Conservation (phyloP, 108 stramenopile genomes). For the Schizochytrium sp. region DNA sequence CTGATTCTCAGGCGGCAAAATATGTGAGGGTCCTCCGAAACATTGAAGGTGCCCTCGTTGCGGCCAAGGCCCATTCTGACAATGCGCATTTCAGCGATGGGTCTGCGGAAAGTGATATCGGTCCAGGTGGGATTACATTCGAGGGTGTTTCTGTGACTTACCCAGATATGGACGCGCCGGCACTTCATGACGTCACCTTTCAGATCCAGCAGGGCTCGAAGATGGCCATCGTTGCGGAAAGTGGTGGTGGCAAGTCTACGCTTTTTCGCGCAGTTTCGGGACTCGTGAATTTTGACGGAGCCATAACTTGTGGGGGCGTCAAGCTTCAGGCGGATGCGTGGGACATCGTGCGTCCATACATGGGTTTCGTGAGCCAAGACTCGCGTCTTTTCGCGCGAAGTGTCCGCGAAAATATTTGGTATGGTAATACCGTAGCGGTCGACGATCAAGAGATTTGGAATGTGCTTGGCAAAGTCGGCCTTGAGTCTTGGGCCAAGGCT, state of each 20-base stretch:
- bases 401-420: constrained; percentile 75
- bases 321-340: constrained; percentile 66
- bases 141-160: constrained; percentile 75
- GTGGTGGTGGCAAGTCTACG: constrained; percentile 76
- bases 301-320: constrained; percentile 56
- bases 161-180: constrained; percentile 64
- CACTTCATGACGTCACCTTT: constrained; percentile 59
- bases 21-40: no score
- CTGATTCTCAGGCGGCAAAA: no score
- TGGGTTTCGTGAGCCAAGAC: constrained; percentile 85
- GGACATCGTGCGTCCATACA: constrained; percentile 49
- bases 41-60: no score
- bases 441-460: no score
- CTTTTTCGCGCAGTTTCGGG: constrained; percentile 72
- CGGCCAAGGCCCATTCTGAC: no score
- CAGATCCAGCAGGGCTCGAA: constrained; percentile 64
- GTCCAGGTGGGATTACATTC: constrained; percentile 46
- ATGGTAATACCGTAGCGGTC: constrained; percentile 37
- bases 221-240: constrained; percentile 78
- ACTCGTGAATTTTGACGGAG: constrained; percentile 75
- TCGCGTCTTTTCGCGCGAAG: constrained; percentile 77
- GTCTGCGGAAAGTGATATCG: no score
- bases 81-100: no score
- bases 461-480: no score
- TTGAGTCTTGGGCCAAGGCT: no score